These are phyloP conservation scores for Rhodotorula sp. DNA, from an alignment of 1,284 basidiomycete genomes.

Conservation along the genomic window DNA sequence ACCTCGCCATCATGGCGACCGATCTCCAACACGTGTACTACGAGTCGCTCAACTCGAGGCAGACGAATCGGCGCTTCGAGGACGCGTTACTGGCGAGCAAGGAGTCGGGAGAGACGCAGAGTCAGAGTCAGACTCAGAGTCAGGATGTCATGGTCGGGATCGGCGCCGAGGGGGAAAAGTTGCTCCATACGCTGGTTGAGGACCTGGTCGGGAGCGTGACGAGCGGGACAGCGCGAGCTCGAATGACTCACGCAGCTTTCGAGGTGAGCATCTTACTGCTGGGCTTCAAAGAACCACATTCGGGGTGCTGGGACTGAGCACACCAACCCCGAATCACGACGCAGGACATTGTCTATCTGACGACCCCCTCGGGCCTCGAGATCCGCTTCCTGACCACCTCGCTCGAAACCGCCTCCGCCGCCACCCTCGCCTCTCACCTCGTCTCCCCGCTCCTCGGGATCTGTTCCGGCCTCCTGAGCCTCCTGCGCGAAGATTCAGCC, in stretches of 20 bases:
- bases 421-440: constrained; percentile 23
- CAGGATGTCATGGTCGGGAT: constrained; percentile 13
- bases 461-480: constrained; percentile 10
- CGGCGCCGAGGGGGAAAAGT: constrained; percentile 14
- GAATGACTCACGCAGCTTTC: constrained; percentile 12
- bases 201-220: background rate
- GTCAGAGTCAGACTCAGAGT: background rate
- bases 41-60: constrained; percentile 16
- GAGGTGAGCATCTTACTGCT: constrained; percentile 9
- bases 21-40: constrained; percentile 17
- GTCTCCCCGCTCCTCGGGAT: constrained; percentile 23
- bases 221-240: constrained; percentile 9
- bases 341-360: constrained; percentile 3
- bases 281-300: too few relatives aligned
- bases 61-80: constrained; percentile 11
- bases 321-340: too few relatives aligned
- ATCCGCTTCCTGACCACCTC: constrained; percentile 13
- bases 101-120: too few relatives aligned
- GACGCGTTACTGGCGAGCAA: constrained; percentile 6
- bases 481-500: background rate
- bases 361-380: background rate
- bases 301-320: too few relatives aligned
- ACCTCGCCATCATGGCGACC: constrained; percentile 19
- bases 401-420: constrained; percentile 8
- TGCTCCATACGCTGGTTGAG: background rate